Conservation (phyloP, 148 eudicot genomes). For the Silene uniflora region DNA sequence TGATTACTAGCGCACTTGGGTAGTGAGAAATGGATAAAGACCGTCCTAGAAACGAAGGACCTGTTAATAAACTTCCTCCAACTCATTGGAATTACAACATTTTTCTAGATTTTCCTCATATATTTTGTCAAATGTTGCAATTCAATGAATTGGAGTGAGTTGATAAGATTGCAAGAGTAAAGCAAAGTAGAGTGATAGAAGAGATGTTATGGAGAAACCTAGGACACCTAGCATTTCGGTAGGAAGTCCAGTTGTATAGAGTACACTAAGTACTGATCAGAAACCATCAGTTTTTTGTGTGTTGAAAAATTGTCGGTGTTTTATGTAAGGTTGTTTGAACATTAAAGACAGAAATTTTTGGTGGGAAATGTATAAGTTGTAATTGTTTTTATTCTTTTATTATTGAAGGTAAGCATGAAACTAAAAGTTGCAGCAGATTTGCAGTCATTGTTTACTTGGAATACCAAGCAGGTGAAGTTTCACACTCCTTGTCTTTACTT, state of each 20-base stretch:
- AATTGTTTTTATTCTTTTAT: no score
- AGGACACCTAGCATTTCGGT: not conserved
- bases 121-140: no score
- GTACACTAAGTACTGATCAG: not conserved
- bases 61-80: not conserved
- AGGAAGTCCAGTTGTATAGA: not conserved
- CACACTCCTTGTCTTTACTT: no score
- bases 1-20: not conserved
- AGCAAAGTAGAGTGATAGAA: not conserved
- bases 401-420: slow-evolving; percentile 53
- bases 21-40: not conserved
- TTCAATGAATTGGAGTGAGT: not conserved
- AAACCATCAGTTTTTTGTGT: not conserved
- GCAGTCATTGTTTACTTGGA: no score
- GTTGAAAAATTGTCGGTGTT: no score
- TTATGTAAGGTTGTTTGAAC: no score
- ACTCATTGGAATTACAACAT: no score
- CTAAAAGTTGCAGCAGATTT: no score
- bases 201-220: not conserved
- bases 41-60: not conserved
- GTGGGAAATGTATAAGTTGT: no score
- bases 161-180: not conserved
- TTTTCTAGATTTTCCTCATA: no score
- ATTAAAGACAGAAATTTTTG: no score
- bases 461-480: no score